Percentiles rank a stretch among this genome's conserved stretches.
Conservation (phyloP, 345 rosid species). For the Psidium friedrichsthalianum region DNA sequence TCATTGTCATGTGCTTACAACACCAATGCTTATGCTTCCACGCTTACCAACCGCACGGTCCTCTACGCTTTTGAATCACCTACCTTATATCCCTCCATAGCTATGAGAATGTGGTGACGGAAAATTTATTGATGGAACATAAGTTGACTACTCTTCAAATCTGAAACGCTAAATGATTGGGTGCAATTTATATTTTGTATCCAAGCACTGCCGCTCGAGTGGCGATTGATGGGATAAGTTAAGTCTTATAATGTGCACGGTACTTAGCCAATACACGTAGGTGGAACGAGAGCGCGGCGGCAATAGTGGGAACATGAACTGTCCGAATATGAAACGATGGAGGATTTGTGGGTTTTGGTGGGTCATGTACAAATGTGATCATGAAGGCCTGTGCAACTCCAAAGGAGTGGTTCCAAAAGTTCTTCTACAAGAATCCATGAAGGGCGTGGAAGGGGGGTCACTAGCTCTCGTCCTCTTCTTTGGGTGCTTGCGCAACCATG, state of each 20-base stretch:
- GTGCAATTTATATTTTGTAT: neutral
- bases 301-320: neutral
- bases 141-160: neutral
- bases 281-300: neutral
- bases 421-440: neutral
- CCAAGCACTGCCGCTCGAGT: neutral
- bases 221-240: neutral
- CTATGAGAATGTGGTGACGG: neutral
- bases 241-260: neutral
- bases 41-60: neutral
- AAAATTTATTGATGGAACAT: neutral
- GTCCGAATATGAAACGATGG: neutral
- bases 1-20: neutral
- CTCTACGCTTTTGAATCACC: neutral
- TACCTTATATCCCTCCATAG: neutral
- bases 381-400: neutral
- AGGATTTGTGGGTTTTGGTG: neutral
- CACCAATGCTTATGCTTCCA: neutral
- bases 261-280: neutral
- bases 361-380: neutral
- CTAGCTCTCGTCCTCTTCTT: neutral
- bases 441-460: neutral
- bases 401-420: neutral
- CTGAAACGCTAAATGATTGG: fast-evolving
- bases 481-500: neutral